phyloP scores from a whole-genome alignment of 2,329 filamentous ascomycete species.

The Seiridium cupressi region DNA sequence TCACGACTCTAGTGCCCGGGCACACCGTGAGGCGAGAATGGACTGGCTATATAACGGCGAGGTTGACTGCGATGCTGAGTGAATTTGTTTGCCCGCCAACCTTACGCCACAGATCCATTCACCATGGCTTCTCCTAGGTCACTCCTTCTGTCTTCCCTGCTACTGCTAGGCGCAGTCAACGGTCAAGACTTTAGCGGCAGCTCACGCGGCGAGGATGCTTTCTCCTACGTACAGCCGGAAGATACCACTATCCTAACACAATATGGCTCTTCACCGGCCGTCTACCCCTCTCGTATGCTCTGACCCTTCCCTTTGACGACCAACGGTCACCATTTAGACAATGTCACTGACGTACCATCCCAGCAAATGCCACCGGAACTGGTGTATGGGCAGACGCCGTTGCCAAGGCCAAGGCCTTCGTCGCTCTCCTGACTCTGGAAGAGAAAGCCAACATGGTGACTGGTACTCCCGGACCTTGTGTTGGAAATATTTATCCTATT shows the following conservation, averaged over 20 bases:
- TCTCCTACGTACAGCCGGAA: slow-evolving; percentile 37
- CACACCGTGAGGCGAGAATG: not conserved
- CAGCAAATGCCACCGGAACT: slow-evolving; percentile 34
- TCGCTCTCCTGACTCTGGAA: slow-evolving; percentile 14
- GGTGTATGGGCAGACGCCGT: slow-evolving; percentile 34
- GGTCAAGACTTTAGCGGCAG: slow-evolving; percentile 7
- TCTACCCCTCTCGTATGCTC: slow-evolving; percentile 35
- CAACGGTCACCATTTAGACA: not conserved
- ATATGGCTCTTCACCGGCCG: slow-evolving; percentile 36
- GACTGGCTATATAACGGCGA: not conserved
- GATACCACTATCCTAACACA: slow-evolving; percentile 38
- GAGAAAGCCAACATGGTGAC: slow-evolving; percentile 17
- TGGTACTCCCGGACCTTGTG: slow-evolving; percentile 12
- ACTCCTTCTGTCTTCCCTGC: slow-evolving; percentile 10
- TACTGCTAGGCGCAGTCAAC: slow-evolving; percentile 4
- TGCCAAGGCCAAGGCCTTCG: slow-evolving; percentile 31
- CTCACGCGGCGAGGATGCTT: slow-evolving; percentile 22
- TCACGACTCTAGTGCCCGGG: not conserved
- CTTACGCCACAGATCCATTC: slow-evolving; percentile 5
- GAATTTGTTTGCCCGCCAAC: not conserved
- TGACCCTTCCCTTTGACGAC: too few species aligned
- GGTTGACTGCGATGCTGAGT: not conserved
- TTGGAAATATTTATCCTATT: slow-evolving; percentile 40
- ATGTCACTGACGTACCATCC: slow-evolving; percentile 10
- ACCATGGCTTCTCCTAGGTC: slow-evolving; percentile 12